Evolutionary conservation across 306 rosid genomes (phyloP).

Genomic region (Chamaecrista fasciculata): DNA sequence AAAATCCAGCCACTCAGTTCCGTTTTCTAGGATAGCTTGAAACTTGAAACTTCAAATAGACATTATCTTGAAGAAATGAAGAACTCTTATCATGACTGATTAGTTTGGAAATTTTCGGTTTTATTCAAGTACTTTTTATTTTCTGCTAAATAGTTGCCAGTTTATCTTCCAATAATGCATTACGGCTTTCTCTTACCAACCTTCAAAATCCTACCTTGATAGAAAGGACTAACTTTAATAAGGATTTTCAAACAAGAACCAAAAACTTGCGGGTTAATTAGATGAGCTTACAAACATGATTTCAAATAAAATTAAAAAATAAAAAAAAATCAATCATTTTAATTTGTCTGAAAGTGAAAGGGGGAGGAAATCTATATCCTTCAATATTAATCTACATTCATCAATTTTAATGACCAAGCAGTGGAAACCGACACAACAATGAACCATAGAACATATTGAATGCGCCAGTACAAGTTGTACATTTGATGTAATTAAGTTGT

Average conservation of each 20-base stretch:
- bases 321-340: no score
- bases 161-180: background rate
- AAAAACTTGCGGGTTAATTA: background rate
- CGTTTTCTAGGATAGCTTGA: background rate
- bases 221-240: background rate
- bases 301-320: no score
- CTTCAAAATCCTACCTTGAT: background rate
- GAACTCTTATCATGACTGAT: background rate
- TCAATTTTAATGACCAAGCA: no score
- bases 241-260: background rate
- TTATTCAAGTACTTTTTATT: background rate
- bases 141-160: background rate
- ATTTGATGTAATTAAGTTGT: no score
- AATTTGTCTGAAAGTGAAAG: no score
- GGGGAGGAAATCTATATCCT: no score
- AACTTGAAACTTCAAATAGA: background rate
- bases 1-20: constrained; percentile 4
- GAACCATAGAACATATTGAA: no score
- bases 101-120: background rate
- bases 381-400: no score
- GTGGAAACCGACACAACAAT: no score
- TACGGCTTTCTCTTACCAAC: background rate
- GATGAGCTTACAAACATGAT: constrained; percentile 53
- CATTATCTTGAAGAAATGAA: background rate
- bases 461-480: no score